Evolutionary conservation across 352 stramenopile genomes (phyloP), one percentile per base, ranked within the genome.

Genomic region (Phytophthora colocasiae): DNA sequence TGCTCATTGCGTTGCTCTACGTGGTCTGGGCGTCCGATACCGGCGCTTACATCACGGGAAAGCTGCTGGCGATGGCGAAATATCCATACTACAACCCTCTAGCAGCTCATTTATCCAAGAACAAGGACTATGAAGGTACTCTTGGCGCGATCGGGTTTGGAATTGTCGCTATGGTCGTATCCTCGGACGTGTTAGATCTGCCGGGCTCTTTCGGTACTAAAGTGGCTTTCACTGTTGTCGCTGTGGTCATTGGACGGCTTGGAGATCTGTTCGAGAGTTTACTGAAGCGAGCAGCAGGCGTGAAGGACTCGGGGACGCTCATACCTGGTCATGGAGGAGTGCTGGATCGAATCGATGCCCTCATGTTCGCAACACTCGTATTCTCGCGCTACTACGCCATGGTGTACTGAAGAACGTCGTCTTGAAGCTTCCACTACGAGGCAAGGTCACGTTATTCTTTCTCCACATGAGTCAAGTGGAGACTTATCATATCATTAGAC

Each of bases 41-140:
- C 6, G 94, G 94, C 14, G 95, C 95, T 7, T 99, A 98, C 66
- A 90, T 98, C 54, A 90, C 88, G 1, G 97, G 97, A 22, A 91
- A 97, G 49, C 57, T 80, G 14, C 90, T 97, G 57, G 89, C 89
- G 14, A 81, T 84, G 10, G 91, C 83, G 10, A 91, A 95, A 31
- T 88, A 98, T 31, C 84, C 83, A 7, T 72, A 80, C 41, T 90
- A 98, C 41, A 80, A 89, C 34, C 78, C 80, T 6, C 82, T 97
- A 6, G 95, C 96, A 1, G 89, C 90, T 3, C 92, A 95, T 44
- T 72, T 97, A 7, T 98, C 91, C 54, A 96, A 97, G 19, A 98
- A 98, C 81, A 99, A 99, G 71, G 97, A 97, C 45, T 91, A 98
- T 14, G 96, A 99, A 77, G 97, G 96, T 15, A 94, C 96, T 6